phyloP scores from a whole-genome alignment of 768 basidiomycete species.

The Pulveroboletus sp. region DNA sequence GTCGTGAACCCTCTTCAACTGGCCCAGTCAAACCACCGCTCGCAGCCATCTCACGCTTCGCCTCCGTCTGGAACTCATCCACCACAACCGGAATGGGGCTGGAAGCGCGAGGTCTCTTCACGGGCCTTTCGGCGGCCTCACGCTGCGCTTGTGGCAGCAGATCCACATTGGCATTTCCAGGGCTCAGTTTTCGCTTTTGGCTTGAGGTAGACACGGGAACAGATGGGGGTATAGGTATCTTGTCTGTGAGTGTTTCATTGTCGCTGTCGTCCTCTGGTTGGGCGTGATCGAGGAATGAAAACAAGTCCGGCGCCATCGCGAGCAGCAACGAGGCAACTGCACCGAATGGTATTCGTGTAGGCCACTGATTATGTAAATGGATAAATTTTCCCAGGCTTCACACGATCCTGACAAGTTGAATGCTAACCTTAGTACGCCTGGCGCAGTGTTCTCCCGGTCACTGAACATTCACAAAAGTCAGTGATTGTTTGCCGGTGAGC shows the following conservation, averaged over 20 bases:
- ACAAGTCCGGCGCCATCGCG: conserved; percentile 28
- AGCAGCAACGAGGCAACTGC: neutral
- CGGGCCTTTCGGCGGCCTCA: conserved; percentile 32
- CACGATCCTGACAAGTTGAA: no score
- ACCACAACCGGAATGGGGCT: conserved; percentile 75
- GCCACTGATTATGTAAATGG: conserved; percentile 14
- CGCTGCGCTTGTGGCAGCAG: conserved; percentile 11
- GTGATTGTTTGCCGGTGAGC: no score
- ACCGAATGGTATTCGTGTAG: neutral
- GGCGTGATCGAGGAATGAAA: conserved; percentile 28
- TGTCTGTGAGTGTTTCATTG: conserved; percentile 13
- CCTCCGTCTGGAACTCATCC: conserved; percentile 94
- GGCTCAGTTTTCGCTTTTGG: conserved; percentile 27
- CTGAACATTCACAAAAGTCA: no score
- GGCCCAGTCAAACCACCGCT: conserved; percentile 82
- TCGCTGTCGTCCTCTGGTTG: conserved; percentile 27
- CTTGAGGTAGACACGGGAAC: neutral
- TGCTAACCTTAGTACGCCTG: no score
- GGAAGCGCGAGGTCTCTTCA: conserved; percentile 60
- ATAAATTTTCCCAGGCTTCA: neutral
- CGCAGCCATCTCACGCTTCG: conserved; percentile 86
- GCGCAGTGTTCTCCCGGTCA: no score
- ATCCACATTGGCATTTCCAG: conserved; percentile 1
- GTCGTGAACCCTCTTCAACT: conserved; percentile 61
- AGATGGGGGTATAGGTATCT: neutral